A percentile compares a stretch with the other conserved stretches of the same genome.
phyloP scores from a whole-genome alignment of 2,329 filamentous ascomycete genomes.

The Elsinoe fawcettii region DNA sequence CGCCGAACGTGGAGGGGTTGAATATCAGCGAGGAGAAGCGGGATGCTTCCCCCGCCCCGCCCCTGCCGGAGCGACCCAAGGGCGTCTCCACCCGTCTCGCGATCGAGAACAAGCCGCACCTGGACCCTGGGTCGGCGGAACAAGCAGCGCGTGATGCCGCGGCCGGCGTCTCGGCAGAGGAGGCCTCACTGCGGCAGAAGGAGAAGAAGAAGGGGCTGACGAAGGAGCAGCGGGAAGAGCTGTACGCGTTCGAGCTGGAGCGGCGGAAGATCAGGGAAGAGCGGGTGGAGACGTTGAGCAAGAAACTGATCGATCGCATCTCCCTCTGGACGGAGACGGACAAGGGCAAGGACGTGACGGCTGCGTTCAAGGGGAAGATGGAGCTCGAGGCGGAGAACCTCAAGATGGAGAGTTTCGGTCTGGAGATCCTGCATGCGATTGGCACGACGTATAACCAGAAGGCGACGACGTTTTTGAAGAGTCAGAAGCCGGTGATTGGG shows the following conservation, averaged over 20 bases:
- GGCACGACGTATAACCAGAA: slow-evolving; percentile 86
- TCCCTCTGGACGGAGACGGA: slow-evolving; percentile 97
- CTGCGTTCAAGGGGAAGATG: slow-evolving; percentile 89
- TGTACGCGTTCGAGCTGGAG: slow-evolving; percentile 82
- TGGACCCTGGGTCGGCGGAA: slow-evolving; percentile 38
- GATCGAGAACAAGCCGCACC: slow-evolving; percentile 68
- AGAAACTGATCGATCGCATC: slow-evolving; percentile 82
- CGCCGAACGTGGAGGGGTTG: slow-evolving; percentile 24
- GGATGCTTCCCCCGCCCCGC: slow-evolving; percentile 19
- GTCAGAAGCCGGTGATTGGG: slow-evolving; percentile 75
- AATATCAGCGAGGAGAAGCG: slow-evolving; percentile 14
- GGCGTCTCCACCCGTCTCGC: slow-evolving; percentile 71
- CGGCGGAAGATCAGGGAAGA: slow-evolving; percentile 77
- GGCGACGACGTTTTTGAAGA: slow-evolving; percentile 79
- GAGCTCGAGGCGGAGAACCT: slow-evolving; percentile 91
- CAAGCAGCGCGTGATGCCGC: slow-evolving; percentile 61
- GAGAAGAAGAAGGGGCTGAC: slow-evolving; percentile 82
- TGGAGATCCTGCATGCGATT: slow-evolving; percentile 93
- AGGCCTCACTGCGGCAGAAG: slow-evolving; percentile 70
- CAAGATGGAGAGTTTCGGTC: slow-evolving; percentile 97
- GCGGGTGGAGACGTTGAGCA: slow-evolving; percentile 72
- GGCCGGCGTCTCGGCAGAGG: slow-evolving; percentile 59
- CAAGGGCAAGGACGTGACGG: slow-evolving; percentile 74
- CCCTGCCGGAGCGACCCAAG: slow-evolving; percentile 31
- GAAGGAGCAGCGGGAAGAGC: slow-evolving; percentile 88